phyloP scores from a whole-genome alignment of 2,329 filamentous ascomycete genomes.

The Trichoderma sp. region DNA sequence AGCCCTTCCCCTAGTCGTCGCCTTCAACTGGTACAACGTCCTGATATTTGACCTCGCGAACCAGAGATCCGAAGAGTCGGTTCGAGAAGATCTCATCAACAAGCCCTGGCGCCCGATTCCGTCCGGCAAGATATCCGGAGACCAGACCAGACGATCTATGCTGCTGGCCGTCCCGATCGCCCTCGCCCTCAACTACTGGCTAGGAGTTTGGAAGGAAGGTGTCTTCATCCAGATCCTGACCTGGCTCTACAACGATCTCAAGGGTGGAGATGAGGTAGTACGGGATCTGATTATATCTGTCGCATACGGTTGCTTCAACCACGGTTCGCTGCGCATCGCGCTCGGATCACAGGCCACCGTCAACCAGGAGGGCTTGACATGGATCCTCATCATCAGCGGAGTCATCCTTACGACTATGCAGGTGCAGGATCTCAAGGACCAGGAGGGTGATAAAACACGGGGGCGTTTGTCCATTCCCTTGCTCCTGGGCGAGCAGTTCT shows the following conservation, averaged over 20 bases:
- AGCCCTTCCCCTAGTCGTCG: background rate
- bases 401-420: conserved; percentile 28
- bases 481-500: conserved; percentile 11
- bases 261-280: conserved; percentile 24
- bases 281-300: conserved; percentile 27
- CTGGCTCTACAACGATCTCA: conserved; percentile 42
- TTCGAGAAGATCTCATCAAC: conserved; percentile 39
- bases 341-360: conserved; percentile 2
- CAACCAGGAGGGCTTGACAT: conserved; percentile 7
- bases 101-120: conserved; percentile 37
- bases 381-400: conserved; percentile 21
- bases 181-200: conserved; percentile 23
- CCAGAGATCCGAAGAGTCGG: conserved; percentile 32
- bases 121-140: conserved; percentile 27
- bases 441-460: conserved; percentile 23
- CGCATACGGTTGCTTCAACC: conserved; percentile 20
- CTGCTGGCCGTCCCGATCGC: conserved; percentile 24
- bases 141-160: conserved; percentile 25
- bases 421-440: conserved; percentile 26
- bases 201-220: conserved; percentile 30
- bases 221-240: conserved; percentile 30
- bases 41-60: conserved; percentile 36
- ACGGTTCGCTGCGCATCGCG: conserved; percentile 20
- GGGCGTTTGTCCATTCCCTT: conserved; percentile 22
- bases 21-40: conserved; percentile 18